Evolutionary conservation across 257 asterid species (phyloP), one percentile per base, ranked within the genome.

Genomic region (Osmanthus fragrans): DNA sequence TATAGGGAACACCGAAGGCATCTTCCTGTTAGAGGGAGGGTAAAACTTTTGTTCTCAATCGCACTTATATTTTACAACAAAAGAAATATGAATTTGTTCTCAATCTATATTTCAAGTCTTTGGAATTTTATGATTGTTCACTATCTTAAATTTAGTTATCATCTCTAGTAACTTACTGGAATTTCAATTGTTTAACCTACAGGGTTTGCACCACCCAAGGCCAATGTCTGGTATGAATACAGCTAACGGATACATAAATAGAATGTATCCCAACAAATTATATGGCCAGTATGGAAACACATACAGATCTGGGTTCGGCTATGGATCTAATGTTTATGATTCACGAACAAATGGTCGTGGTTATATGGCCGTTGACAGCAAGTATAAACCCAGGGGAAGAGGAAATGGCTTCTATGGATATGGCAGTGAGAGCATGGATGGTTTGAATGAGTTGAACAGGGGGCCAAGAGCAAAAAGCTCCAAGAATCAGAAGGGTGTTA

Each of bases 381-480:
- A 85, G 83, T 88, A 79, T 82, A 91, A 83, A 84, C 86, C 97
- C 11, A 86, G 89, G 81, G 92, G 91, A 30, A 82, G 92, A 64
- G 89, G 92, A 72, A 86, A 83, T 78, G 81, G 86, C 67, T 77
- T 77, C 67, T 87, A 79, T 68, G 85, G 77, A 67, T 88, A 84
- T 65, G 85, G 82, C 15, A 86, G 78, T 4, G 94, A 87, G 77
- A 84, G 79, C 82, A 39, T 89, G 54, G 94, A 89, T 76, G 92
- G 93, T 18, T 80, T 91, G 77, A 91, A 88, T 71, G 96, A 91
- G 77, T 78, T 91, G 80, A 91, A 91, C 86, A 75, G 91, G 77
- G 96, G 96, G 73, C 97, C 97, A 1, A 81, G 97, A 81, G 78
- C 93, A 40, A 89, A 89, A 79, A 76, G 79, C 68, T 21, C 84